Evolutionary conservation across 2,329 filamentous ascomycete genomes (phyloP).

Genomic region (Intubia oerlemansii): DNA sequence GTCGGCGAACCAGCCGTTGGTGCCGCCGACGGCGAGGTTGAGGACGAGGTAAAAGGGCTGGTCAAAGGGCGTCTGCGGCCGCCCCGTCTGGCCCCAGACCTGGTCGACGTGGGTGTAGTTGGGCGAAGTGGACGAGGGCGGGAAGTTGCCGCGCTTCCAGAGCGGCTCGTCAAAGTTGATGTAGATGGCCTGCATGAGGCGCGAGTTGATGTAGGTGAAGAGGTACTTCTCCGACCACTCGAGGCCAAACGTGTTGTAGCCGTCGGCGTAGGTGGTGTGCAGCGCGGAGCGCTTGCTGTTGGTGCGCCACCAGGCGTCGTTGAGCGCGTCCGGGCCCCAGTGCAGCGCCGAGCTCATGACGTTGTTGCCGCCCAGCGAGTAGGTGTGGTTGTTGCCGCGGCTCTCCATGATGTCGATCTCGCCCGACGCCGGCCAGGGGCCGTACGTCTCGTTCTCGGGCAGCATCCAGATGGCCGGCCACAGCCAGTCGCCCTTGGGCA

Average conservation of each 20-base stretch:
- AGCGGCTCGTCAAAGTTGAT: slow-evolving; percentile 48
- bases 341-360: slow-evolving; percentile 61
- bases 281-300: slow-evolving; percentile 57
- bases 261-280: slow-evolving; percentile 49
- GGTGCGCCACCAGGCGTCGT: slow-evolving; percentile 68
- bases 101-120: slow-evolving; percentile 46
- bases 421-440: slow-evolving; percentile 56
- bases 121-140: slow-evolving; percentile 24
- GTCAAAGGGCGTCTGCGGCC: slow-evolving; percentile 50
- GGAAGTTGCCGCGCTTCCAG: slow-evolving; percentile 49
- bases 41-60: slow-evolving; percentile 56
- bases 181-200: slow-evolving; percentile 62
- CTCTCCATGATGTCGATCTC: slow-evolving; percentile 71
- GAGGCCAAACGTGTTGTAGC: slow-evolving; percentile 57
- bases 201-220: slow-evolving; percentile 68
- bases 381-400: slow-evolving; percentile 64
- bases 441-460: slow-evolving; percentile 51
- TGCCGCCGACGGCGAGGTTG: slow-evolving; percentile 55
- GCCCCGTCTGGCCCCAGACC: slow-evolving; percentile 40
- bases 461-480: slow-evolving; percentile 92
- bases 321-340: slow-evolving; percentile 52
- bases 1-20: slow-evolving; percentile 71
- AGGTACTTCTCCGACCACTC: slow-evolving; percentile 81
- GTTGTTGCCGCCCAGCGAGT: slow-evolving; percentile 59
- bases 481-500: slow-evolving; percentile 65